These are phyloP conservation scores for Penicillium olsonii DNA, from an alignment of 2,329 filamentous ascomycete genomes.

Conservation along the genomic window DNA sequence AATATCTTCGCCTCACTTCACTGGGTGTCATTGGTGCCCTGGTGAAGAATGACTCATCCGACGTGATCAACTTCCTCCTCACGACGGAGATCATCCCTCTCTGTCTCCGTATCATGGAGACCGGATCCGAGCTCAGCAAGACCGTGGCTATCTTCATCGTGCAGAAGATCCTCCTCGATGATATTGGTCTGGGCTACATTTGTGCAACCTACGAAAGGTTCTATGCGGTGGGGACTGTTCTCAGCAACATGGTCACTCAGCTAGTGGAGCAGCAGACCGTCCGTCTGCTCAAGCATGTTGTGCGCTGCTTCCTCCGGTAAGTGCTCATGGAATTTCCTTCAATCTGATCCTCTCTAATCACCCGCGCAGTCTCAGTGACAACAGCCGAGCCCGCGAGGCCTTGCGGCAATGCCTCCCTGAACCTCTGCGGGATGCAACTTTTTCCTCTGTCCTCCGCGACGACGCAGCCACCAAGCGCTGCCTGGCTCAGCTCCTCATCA, in stretches of 20 bases:
- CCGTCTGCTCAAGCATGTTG: conserved; percentile 92
- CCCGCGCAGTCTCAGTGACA: conserved; percentile 76
- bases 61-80: conserved; percentile 97
- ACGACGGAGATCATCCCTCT: conserved; percentile 98
- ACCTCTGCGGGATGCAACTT: conserved; percentile 96
- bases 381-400: conserved; percentile 91
- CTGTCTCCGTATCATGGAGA: conserved; percentile 98
- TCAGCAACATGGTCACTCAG: conserved; percentile 98
- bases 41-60: conserved; percentile 97
- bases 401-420: conserved; percentile 94
- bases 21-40: conserved; percentile 94
- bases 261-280: conserved; percentile 97
- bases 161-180: conserved; percentile 96
- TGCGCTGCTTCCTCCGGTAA: conserved; percentile 92
- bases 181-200: conserved; percentile 96
- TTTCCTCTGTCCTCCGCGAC: conserved; percentile 92
- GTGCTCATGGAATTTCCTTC: conserved; percentile 30
- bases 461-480: conserved; percentile 97
- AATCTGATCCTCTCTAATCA: conserved; percentile 1
- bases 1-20: conserved; percentile 93
- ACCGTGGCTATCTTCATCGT: conserved; percentile 99
- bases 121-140: conserved; percentile 95
- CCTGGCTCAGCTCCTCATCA: conserved; percentile 94
- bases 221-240: conserved; percentile 93
- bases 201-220: conserved; percentile 98